A percentile compares a stretch with the other conserved stretches of the same genome.
Conservation (phyloP, 2,329 filamentous ascomycete species). For the Pseudovirgaria hyperparasitica region DNA sequence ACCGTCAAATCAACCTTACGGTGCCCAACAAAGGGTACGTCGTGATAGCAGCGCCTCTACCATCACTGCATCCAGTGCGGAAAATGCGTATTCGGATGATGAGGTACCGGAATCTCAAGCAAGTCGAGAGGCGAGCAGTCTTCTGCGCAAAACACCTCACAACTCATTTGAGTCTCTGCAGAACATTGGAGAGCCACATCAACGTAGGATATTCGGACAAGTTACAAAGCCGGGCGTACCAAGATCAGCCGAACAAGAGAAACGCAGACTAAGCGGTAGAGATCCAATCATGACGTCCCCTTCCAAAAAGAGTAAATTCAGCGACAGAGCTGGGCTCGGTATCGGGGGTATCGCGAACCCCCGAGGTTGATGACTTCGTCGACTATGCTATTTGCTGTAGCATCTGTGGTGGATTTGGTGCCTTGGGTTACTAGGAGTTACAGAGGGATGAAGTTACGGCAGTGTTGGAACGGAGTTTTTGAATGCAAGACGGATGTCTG, state of each 20-base stretch:
- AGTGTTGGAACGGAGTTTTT: too few species aligned
- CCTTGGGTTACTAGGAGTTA: too few species aligned
- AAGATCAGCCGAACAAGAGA: constrained; percentile 18
- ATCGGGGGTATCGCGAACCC: constrained; percentile 40
- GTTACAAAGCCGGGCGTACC: constrained; percentile 41
- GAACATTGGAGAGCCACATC: constrained; percentile 30
- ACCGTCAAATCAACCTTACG: constrained; percentile 30
- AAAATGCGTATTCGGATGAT: constrained; percentile 46
- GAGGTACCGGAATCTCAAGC: constrained; percentile 63
- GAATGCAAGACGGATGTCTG: too few species aligned
- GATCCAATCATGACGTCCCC: constrained; percentile 20
- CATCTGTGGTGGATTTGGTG: too few species aligned
- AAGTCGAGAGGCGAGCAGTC: constrained; percentile 61
- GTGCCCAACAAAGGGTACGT: constrained; percentile 25
- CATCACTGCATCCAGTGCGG: constrained; percentile 28
- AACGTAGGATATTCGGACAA: constrained; percentile 50
- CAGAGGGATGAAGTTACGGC: too few species aligned
- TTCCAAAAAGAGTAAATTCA: constrained; percentile 38
- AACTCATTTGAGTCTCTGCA: constrained; percentile 26
- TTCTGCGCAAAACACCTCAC: constrained; percentile 50
- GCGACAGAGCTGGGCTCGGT: constrained; percentile 41
- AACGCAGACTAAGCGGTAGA: constrained; percentile 16
- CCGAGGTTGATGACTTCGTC: too few species aligned
- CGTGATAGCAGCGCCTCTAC: constrained; percentile 58
- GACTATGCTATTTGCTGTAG: too few species aligned